Base-by-base conservation (phyloP, 169 alveolate species). In the Cryptosporidium sp. region DNA sequence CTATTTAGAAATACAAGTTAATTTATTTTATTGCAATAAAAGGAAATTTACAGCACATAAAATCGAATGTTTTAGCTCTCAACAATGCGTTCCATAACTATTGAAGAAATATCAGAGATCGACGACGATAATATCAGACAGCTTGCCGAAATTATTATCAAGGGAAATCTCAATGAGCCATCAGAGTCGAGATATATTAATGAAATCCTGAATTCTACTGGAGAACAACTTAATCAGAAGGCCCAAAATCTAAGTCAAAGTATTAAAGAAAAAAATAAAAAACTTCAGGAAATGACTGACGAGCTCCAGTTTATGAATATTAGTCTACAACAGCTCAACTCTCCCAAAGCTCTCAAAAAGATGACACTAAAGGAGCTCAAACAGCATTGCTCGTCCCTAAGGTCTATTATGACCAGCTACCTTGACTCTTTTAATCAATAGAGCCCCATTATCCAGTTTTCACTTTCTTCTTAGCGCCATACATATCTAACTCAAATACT, bases 281-380 rank as follows among this genome's bases (percentile, higher is more conserved):
- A 65, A 65, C 62, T 61, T 9, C 61, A 60, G 42, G 80, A 80
- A n/a, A 65, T 80, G 60, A 62, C 67, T 7, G 89, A 80, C 35
- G 89, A 80, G 35, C 37, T 65, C 16, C 89, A 80, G 70, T 44
- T 60, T 37, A 42, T 80, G 68, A 80, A 80, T 31, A 48, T 62
- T 29, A 62, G 51, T 29, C 29, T 80, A 42, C 89, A 80, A 33
- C 80, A 80, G 39, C 67, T 45, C 60, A 26, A 62, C 21, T 60
- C 65, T 1, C 89, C 89, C 6, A 60, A 80, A 31, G 48, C 75
- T 31, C 48, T 80, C 6, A 60, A 65, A 29, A 61, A 44, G 7
- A 80, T 80, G 89, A 80, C 89, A 7, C 39, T 80, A 42, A 80
- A 60, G 39, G 89, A 80, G 65, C 75, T 80, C 14, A 80, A 37